phyloP scores from a whole-genome alignment of 306 rosid species.

The Cucurbita pepo region DNA sequence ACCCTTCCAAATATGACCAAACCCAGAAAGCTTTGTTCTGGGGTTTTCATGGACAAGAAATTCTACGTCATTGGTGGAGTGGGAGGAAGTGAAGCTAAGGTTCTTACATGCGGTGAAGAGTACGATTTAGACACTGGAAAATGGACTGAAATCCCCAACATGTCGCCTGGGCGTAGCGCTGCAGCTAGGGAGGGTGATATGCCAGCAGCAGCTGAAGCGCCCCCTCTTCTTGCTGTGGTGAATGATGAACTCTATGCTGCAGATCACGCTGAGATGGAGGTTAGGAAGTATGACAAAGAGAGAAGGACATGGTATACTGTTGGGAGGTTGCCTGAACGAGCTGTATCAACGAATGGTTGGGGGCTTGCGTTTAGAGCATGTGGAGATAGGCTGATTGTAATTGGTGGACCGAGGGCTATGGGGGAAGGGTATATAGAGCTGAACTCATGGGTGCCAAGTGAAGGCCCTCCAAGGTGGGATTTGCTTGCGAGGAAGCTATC shows the following conservation, averaged over 20 bases:
- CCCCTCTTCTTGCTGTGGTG: slow-evolving; percentile 84
- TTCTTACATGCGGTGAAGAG: slow-evolving; percentile 78
- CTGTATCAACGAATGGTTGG: slow-evolving; percentile 80
- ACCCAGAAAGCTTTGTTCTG: slow-evolving; percentile 86
- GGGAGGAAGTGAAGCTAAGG: slow-evolving; percentile 47
- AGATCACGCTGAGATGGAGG: slow-evolving; percentile 76
- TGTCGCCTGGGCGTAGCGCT: slow-evolving; percentile 72
- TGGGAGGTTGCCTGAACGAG: slow-evolving; percentile 78
- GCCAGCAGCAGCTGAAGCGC: slow-evolving; percentile 75
- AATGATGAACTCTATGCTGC: slow-evolving; percentile 70
- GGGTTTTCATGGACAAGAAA: slow-evolving; percentile 70
- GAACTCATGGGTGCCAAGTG: slow-evolving; percentile 90
- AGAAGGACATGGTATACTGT: slow-evolving; percentile 36
- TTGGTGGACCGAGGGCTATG: slow-evolving; percentile 62
- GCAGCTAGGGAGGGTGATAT: slow-evolving; percentile 25
- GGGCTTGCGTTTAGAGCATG: slow-evolving; percentile 94
- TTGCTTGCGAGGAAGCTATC: slow-evolving; percentile 62
- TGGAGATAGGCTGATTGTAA: slow-evolving; percentile 70
- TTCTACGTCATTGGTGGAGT: slow-evolving; percentile 83
- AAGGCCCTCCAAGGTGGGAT: slow-evolving; percentile 79
- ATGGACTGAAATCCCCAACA: slow-evolving; percentile 68
- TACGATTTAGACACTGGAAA: slow-evolving; percentile 43
- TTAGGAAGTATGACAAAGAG: slow-evolving; percentile 54
- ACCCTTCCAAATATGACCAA: slow-evolving; percentile 58
- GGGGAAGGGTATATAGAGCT: slow-evolving; percentile 75